Percentiles rank a stretch among this genome's conserved stretches.
Evolutionary conservation across 2,329 filamentous ascomycete species (phyloP).

Genomic region (Botrytis pseudocinerea): DNA sequence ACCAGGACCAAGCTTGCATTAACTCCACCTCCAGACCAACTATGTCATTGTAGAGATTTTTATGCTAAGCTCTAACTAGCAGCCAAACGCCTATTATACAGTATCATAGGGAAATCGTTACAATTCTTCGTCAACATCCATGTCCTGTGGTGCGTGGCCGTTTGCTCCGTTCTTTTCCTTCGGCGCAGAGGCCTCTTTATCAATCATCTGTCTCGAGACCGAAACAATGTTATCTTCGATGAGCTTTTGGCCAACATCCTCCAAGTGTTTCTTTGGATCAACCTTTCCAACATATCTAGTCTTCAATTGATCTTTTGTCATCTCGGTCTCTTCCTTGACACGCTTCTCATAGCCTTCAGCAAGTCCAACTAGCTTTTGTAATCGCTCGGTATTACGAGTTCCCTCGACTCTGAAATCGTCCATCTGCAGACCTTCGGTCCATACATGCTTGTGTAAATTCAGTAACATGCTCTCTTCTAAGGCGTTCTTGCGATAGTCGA

Average conservation of each 20-base stretch:
- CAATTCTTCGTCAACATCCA: conserved; percentile 42
- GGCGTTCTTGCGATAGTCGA: conserved; percentile 96
- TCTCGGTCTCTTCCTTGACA: conserved; percentile 96
- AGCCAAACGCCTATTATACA: conserved; percentile 42
- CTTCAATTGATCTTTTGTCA: conserved; percentile 97
- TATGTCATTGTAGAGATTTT: conserved; percentile 24
- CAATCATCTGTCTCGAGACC: conserved; percentile 98
- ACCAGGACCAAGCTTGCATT: conserved; percentile 21
- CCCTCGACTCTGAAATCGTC: conserved; percentile 88
- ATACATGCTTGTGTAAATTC: conserved; percentile 99
- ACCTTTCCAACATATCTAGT: conserved; percentile 98
- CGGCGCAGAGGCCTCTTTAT: conserved; percentile 95
- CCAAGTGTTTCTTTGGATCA: conserved; percentile 98
- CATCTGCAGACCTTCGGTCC: conserved; percentile 97
- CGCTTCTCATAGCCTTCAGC: conserved; percentile 98
- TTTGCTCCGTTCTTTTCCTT: conserved; percentile 60
- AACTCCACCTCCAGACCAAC: conserved; percentile 23
- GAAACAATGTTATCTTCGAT: conserved; percentile 99
- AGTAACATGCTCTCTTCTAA: conserved; percentile 99
- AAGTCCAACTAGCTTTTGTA: conserved; percentile 83
- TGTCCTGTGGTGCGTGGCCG: conserved; percentile 43
- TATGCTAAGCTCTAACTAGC: conserved; percentile 28
- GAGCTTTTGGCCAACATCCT: conserved; percentile 91
- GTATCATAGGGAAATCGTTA: conserved; percentile 50
- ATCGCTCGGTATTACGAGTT: conserved; percentile 79